A percentile compares a stretch with the other conserved stretches of the same genome.
These are phyloP conservation scores for Isabelozyma pseudorhagii DNA, from an alignment of 805 yeast genomes.

Conservation along the genomic window DNA sequence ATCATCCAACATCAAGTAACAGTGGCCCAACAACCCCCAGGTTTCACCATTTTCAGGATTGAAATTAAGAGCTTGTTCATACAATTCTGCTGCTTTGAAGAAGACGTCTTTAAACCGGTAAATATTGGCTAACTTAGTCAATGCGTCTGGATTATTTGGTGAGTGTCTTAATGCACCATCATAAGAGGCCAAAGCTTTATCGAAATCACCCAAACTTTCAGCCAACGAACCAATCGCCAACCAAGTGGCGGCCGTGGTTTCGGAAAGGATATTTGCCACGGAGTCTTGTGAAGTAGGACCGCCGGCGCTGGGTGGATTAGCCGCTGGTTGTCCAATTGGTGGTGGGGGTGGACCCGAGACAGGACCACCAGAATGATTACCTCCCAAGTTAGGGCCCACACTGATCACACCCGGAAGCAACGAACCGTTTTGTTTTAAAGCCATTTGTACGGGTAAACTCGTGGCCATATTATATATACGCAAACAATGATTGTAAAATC, in stretches of 20 bases:
- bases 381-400: background rate
- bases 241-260: conserved; percentile 83
- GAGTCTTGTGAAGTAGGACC: conserved; percentile 6
- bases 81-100: conserved; percentile 90
- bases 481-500: background rate
- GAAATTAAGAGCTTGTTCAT: conserved; percentile 78
- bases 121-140: conserved; percentile 82
- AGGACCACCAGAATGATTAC: background rate
- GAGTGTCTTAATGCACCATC: conserved; percentile 84
- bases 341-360: conserved; percentile 9
- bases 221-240: conserved; percentile 85
- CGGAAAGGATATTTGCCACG: conserved; percentile 20
- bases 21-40: conserved; percentile 96
- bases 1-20: conserved; percentile 95
- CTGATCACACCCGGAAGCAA: background rate
- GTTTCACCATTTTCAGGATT: conserved; percentile 91
- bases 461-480: conserved; percentile 10
- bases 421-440: conserved; percentile 4
- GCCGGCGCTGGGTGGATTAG: background rate
- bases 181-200: conserved; percentile 83
- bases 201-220: conserved; percentile 83
- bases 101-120: conserved; percentile 88
- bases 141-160: conserved; percentile 81
- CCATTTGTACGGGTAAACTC: conserved; percentile 19
- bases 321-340: conserved; percentile 7